These are phyloP conservation scores for Aspergillus fumigatus DNA, from an alignment of 2,329 filamentous ascomycete genomes.

Conservation along the genomic window DNA sequence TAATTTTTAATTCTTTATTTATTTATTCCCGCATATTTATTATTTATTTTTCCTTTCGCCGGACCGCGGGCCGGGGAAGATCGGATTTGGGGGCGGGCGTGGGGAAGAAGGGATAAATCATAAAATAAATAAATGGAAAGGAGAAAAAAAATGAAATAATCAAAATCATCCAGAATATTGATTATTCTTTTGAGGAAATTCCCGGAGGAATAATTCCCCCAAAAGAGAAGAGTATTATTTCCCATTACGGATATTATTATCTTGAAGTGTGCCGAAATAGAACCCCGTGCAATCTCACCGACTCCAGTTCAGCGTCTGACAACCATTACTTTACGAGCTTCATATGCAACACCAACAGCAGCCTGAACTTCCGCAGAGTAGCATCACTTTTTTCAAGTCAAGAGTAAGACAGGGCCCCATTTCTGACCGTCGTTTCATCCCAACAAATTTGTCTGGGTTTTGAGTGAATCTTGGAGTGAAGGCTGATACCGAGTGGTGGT, in stretches of 20 bases:
- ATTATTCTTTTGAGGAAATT: neutral
- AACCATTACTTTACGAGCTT: neutral
- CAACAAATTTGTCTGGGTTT: neutral
- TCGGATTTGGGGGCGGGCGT: conserved; percentile 17
- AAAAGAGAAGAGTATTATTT: too few species aligned
- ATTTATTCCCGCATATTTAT: neutral
- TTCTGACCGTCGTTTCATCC: neutral
- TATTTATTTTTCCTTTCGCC: conserved; percentile 2
- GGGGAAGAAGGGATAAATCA: conserved; percentile 14
- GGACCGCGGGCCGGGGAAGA: conserved; percentile 20
- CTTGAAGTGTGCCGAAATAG: neutral
- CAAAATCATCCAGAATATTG: neutral
- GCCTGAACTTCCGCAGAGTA: neutral
- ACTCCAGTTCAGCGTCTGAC: neutral
- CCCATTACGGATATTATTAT: neutral
- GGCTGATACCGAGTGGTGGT: neutral
- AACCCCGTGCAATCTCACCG: neutral
- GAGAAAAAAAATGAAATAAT: neutral
- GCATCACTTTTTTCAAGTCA: neutral
- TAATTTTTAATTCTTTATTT: conserved; percentile 1
- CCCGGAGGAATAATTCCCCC: too few species aligned
- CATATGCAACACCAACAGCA: neutral
- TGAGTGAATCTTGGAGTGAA: too few species aligned
- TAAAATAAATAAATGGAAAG: conserved; percentile 5
- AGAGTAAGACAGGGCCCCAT: neutral